Evolutionary conservation across 2,329 filamentous ascomycete species (phyloP), one percentile per base, ranked within the genome.

Genomic region (Parasarocladium wereldwijsianum): DNA sequence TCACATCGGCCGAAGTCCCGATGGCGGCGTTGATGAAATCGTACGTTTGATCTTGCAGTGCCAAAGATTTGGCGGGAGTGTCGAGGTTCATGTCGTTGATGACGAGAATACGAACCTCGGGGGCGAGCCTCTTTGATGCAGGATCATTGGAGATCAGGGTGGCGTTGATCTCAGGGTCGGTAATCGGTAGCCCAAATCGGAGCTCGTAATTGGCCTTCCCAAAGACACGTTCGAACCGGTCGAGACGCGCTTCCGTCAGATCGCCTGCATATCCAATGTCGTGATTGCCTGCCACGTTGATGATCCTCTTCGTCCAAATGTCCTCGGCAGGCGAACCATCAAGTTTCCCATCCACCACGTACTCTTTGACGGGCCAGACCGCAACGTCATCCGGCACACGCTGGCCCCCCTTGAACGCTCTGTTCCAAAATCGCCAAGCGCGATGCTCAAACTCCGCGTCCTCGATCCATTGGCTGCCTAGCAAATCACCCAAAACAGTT

Each of bases 231-330:
- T 93, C 85, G 47, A 96, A 98, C 2, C 90, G 70, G 17, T 70
- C 61, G 32, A 94, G 62, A 4, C 85, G 72, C 36, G 72, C 64
- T n/a, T 65, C 57, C 23, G 78, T 84, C 36, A 96, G 66, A 51
- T 98, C 90, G 3, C 90, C 90, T 0, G 86, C 84, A 49, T 98
- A 98, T 19, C 90, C 90, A 45, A 98, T 76, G 51, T 98, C 90
- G 49, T 98, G 90, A 46, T 98, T 98, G 2, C 90, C 90, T 1
- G 76, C 85, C 16, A 96, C 72, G 41, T 93, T 92, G 49, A 98
- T 84, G 38, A 94, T 64, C 32, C 79, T 70, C 23, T 61, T 66
- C n/a, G 63, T 54, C 90, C 90, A 96, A 3, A 54, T 51, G 5
- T 59, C 53, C 6, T 58, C 56, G 28, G 60, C 50, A 6, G 58